Percentiles rank a stretch among this genome's conserved stretches.
phyloP scores from a whole-genome alignment of 768 basidiomycete genomes.

The Collybia nuda region DNA sequence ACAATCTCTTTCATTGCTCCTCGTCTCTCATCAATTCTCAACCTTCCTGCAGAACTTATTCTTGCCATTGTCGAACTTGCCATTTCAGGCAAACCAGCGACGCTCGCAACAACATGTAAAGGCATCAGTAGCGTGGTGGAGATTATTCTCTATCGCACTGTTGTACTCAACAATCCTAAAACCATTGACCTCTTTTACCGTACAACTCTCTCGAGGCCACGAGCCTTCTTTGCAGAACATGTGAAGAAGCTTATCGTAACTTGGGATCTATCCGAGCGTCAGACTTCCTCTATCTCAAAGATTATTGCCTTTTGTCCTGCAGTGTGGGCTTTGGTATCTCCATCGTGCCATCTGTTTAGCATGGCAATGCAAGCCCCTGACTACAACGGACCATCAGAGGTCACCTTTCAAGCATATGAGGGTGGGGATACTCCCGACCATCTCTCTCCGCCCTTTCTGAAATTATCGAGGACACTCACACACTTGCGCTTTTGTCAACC shows the following conservation, averaged over 20 bases:
- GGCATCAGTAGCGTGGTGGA: constrained; percentile 30
- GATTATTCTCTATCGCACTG: constrained; percentile 34
- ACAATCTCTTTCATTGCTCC: constrained; percentile 17
- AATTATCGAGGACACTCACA: constrained; percentile 23
- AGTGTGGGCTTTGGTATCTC: constrained; percentile 27
- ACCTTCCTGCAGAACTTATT: constrained; percentile 36
- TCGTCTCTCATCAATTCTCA: constrained; percentile 22
- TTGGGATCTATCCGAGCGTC: constrained; percentile 13
- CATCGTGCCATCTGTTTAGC: constrained; percentile 19
- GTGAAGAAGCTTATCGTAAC: constrained; percentile 38
- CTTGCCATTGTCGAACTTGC: constrained; percentile 34
- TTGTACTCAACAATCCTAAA: constrained; percentile 30
- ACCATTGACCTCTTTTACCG: constrained; percentile 33
- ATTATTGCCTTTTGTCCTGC: constrained; percentile 33
- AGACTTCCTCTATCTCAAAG: constrained; percentile 14
- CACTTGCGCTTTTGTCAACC: constrained; percentile 41
- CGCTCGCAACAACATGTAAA: constrained; percentile 28
- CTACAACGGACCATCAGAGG: constrained; percentile 18
- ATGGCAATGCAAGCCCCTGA: constrained; percentile 8
- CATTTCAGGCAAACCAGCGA: constrained; percentile 26
- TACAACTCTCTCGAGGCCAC: constrained; percentile 26
- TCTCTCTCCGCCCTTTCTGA: neutral
- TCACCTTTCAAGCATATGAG: constrained; percentile 28
- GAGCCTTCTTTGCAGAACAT: constrained; percentile 24
- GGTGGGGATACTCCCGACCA: neutral